phyloP scores from a whole-genome alignment of 371 early-diverging fungal genomes.

The Saksenaea oblongispora region DNA sequence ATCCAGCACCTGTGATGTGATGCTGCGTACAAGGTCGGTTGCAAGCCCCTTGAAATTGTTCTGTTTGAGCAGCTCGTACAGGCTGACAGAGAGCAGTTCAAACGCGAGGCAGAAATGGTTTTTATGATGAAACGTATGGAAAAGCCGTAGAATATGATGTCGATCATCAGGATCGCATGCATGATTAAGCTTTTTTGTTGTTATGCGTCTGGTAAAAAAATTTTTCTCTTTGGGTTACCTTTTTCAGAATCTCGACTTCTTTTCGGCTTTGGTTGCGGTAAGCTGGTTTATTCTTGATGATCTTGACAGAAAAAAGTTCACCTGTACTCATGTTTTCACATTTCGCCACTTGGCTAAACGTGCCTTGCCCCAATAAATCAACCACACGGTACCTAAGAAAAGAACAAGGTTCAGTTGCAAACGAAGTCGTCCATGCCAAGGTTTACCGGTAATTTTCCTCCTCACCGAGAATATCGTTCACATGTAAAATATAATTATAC shows the following conservation, averaged over 20 bases:
- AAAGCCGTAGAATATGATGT: conserved; percentile 78
- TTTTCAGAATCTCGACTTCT: conserved; percentile 88
- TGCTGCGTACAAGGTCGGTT: conserved; percentile 79
- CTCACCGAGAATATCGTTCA: conserved; percentile 88
- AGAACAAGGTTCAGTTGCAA: too few relatives aligned
- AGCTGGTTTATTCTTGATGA: conserved; percentile 92
- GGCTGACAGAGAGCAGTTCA: conserved; percentile 92
- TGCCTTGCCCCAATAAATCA: conserved; percentile 95
- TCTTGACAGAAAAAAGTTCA: conserved; percentile 92
- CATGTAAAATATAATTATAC: conserved; percentile 92
- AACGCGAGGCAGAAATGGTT: conserved; percentile 94
- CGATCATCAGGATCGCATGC: conserved; percentile 73
- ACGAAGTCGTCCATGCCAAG: neutral
- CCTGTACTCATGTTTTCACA: conserved; percentile 84
- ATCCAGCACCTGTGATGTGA: conserved; percentile 88
- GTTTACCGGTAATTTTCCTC: conserved; percentile 75
- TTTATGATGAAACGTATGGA: conserved; percentile 86
- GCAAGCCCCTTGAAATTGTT: conserved; percentile 88
- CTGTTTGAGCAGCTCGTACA: conserved; percentile 93
- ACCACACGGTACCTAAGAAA: conserved; percentile 76
- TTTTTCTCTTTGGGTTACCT: conserved; percentile 40
- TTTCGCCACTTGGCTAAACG: conserved; percentile 98
- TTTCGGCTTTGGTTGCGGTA: conserved; percentile 92
- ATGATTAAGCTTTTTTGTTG: conserved; percentile 64
- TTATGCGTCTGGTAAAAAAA: neutral